Conservation (phyloP, 2,329 filamentous ascomycete species). For the Aaosphaeria arxii region DNA sequence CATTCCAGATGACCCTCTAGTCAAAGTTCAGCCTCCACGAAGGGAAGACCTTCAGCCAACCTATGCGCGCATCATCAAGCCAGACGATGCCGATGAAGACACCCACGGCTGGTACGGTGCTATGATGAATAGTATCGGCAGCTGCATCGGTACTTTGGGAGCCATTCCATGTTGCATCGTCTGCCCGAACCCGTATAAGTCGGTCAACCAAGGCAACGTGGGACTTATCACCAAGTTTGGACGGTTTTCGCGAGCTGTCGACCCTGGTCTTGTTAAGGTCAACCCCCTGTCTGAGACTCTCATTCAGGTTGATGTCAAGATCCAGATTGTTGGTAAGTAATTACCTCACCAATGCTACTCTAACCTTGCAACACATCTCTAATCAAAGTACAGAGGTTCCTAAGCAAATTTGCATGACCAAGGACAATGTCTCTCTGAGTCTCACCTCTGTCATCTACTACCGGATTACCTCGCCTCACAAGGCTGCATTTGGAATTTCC, state of each 20-base stretch:
- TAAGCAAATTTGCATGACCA: slow-evolving; percentile 97
- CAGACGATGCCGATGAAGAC: slow-evolving; percentile 63
- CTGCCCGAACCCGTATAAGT: slow-evolving; percentile 95
- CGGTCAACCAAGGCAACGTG: slow-evolving; percentile 87
- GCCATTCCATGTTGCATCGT: slow-evolving; percentile 87
- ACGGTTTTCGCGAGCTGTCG: slow-evolving; percentile 89
- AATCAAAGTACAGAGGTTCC: slow-evolving; percentile 65
- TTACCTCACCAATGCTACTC: background rate
- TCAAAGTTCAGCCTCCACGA: slow-evolving; percentile 72
- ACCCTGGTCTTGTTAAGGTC: slow-evolving; percentile 95
- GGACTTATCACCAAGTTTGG: slow-evolving; percentile 96
- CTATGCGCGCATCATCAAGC: slow-evolving; percentile 67
- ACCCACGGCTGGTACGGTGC: slow-evolving; percentile 84
- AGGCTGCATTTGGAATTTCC: slow-evolving; percentile 92
- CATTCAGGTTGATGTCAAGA: slow-evolving; percentile 96
- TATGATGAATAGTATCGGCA: slow-evolving; percentile 79
- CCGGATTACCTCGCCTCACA: slow-evolving; percentile 92
- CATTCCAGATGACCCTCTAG: slow-evolving; percentile 29
- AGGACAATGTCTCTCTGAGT: slow-evolving; percentile 94
- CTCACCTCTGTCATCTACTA: slow-evolving; percentile 99
- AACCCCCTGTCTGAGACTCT: slow-evolving; percentile 91
- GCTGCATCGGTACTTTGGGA: slow-evolving; percentile 72
- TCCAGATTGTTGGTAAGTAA: slow-evolving; percentile 76
- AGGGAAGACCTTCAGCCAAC: slow-evolving; percentile 81
- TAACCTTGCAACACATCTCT: background rate